Evolutionary conservation across 2,329 filamentous ascomycete species (phyloP), one percentile per base, ranked within the genome.

Genomic region (Botrytis porri): DNA sequence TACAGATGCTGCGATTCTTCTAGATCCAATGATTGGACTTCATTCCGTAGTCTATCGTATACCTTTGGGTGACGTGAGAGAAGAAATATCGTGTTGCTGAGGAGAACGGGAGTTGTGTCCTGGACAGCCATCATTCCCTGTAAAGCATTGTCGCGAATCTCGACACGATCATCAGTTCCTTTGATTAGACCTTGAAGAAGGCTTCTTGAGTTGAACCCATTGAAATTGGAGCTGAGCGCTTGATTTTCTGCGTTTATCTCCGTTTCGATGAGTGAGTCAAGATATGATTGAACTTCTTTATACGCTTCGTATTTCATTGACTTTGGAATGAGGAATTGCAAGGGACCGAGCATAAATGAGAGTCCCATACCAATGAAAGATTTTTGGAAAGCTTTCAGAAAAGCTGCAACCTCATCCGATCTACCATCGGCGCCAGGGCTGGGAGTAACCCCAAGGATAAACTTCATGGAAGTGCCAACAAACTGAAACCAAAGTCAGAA

Each of bases 91-190:
- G 60, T 71, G 12, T 71, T 64, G 35, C 69, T 71, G 8, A 71
- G 37, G 6, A 64, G 59, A 64, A 64, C 60, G 20, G 45, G 45
- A 35, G 45, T 51, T 32, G 60, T 71, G 22, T 37, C 60, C n/a
- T 71, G 45, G 7, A 22, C 60, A 51, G 60, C 35, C 16, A 71
- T 37, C 69, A 71, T 64, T 32, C 59, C 69, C 20, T 71, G 43
- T 48, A 71, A 29, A 22, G 43, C 67, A 70, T 70, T 70, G 12
- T 70, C 25, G 25, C 67, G 67, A 35, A 70, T 70, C 43, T 70
- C 54, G 6, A 70, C 16, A 7, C 39, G 67, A n/a, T 70, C 39
- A 45, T 70, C n/a, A 6, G 67, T 70, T 29, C 61, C 59, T 10
- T 43, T 57, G 20, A 54, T n/a, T 35, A 71, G 69, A 25, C 41